Evolutionary conservation across 805 yeast species (phyloP).

Genomic region (Candida methanosorbosa): DNA sequence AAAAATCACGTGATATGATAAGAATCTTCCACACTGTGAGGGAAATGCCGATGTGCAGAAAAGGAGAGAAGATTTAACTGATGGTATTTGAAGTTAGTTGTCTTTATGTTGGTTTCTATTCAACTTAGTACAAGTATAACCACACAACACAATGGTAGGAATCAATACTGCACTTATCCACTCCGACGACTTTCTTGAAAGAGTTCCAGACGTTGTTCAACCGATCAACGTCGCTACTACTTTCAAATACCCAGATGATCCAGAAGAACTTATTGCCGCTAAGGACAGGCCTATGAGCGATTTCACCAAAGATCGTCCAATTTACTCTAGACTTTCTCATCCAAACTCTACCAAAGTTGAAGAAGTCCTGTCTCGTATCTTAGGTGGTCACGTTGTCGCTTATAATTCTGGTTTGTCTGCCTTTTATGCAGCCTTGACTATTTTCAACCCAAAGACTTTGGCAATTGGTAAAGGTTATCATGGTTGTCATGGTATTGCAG

Average conservation of each 20-base stretch:
- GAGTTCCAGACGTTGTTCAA: slow-evolving; percentile 62
- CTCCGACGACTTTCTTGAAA: slow-evolving; percentile 43
- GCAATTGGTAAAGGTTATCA: slow-evolving; percentile 79
- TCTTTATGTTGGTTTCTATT: no score
- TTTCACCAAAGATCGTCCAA: slow-evolving; percentile 21
- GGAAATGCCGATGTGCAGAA: no score
- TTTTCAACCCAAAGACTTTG: slow-evolving; percentile 60
- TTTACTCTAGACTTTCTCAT: slow-evolving; percentile 70
- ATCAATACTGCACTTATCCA: slow-evolving; percentile 56
- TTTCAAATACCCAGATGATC: slow-evolving; percentile 55
- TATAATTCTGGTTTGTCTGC: slow-evolving; percentile 81
- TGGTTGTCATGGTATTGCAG: slow-evolving; percentile 69
- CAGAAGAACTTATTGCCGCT: slow-evolving; percentile 42
- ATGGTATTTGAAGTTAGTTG: no score
- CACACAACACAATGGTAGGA: no score
- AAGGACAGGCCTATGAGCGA: slow-evolving; percentile 17
- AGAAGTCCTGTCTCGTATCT: slow-evolving; percentile 46
- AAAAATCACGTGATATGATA: no score
- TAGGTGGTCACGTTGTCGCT: slow-evolving; percentile 57
- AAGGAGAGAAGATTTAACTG: no score
- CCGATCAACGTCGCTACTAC: slow-evolving; percentile 84
- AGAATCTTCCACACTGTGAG: no score
- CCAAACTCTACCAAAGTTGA: slow-evolving; percentile 68
- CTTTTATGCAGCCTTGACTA: slow-evolving; percentile 63
- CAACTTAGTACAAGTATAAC: no score